Evolutionary conservation across 2,329 filamentous ascomycete genomes (phyloP).

Genomic region (Lanzia echinophila): DNA sequence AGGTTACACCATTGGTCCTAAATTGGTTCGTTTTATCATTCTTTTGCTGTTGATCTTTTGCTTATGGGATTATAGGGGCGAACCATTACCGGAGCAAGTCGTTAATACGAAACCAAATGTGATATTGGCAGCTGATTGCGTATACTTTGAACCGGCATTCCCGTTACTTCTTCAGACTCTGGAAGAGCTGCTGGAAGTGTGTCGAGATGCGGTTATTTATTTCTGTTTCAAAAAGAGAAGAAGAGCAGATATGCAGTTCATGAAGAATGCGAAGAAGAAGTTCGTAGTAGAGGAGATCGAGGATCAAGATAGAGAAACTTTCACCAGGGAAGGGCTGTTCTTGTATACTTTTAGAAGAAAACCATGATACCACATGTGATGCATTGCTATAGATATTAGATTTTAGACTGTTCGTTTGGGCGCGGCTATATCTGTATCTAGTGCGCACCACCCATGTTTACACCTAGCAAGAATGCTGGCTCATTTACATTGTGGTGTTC

Average conservation of each 20-base stretch:
- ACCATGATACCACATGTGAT: constrained; percentile 11
- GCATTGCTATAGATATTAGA: background rate
- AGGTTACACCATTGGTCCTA: constrained; percentile 62
- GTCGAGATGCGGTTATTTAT: constrained; percentile 55
- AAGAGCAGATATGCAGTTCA: constrained; percentile 69
- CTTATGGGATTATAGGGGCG: constrained; percentile 42
- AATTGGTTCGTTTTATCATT: constrained; percentile 61
- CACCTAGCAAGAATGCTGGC: constrained; percentile 32
- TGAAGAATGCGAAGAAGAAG: constrained; percentile 61
- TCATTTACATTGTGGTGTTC: constrained; percentile 33
- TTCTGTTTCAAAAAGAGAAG: constrained; percentile 96
- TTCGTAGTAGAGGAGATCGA: constrained; percentile 57
- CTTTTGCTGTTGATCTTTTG: background rate
- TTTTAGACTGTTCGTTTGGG: background rate
- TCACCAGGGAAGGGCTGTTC: constrained; percentile 52
- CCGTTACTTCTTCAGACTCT: constrained; percentile 78
- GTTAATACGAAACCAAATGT: constrained; percentile 60
- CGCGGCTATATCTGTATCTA: background rate
- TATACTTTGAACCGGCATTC: constrained; percentile 95
- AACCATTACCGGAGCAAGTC: constrained; percentile 48
- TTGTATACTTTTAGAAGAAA: constrained; percentile 51
- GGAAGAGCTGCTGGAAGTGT: constrained; percentile 64
- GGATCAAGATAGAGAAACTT: constrained; percentile 53
- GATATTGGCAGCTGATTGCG: constrained; percentile 91
- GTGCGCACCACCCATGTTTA: constrained; percentile 27